phyloP scores from a whole-genome alignment of 1,284 basidiomycete genomes.

The Psilocybe mexicana region DNA sequence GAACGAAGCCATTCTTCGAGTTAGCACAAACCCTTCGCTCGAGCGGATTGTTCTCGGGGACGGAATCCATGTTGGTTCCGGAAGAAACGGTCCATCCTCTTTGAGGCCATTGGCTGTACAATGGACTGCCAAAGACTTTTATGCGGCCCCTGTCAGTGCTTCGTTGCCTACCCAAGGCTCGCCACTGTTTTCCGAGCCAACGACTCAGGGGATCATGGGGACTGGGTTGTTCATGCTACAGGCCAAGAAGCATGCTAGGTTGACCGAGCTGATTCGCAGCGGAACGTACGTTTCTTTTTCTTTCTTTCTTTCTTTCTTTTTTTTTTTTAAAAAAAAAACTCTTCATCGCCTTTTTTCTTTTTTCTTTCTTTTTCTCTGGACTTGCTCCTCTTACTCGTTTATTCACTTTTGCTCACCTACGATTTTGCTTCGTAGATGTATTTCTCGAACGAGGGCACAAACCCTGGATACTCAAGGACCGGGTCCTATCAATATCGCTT shows the following conservation, averaged over 20 bases:
- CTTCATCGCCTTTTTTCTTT: background rate
- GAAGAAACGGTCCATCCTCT: background rate
- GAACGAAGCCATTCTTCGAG: slow-evolving; percentile 45
- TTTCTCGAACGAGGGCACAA: background rate
- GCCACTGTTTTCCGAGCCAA: slow-evolving; percentile 1
- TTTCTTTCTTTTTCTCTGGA: no score
- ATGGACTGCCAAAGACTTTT: slow-evolving; percentile 16
- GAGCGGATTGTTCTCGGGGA: slow-evolving; percentile 43
- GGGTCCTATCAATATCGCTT: background rate
- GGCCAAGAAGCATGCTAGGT: slow-evolving; percentile 40
- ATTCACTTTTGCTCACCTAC: no score
- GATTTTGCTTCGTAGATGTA: background rate
- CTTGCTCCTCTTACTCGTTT: no score
- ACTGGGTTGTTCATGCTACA: slow-evolving; percentile 49
- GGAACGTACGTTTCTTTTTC: slow-evolving; percentile 40
- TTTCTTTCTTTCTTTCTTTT: background rate
- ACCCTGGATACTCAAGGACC: background rate
- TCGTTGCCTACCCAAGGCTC: slow-evolving; percentile 2
- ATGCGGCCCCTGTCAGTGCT: slow-evolving; percentile 16
- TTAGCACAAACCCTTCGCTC: slow-evolving; percentile 43
- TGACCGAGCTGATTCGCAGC: slow-evolving; percentile 44
- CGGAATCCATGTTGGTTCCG: slow-evolving; percentile 24
- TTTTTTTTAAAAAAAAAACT: background rate
- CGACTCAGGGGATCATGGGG: slow-evolving; percentile 29
- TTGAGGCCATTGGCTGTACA: background rate